phyloP scores from a whole-genome alignment of 2,329 filamentous ascomycete species.

The Talaromyces verruculosus region DNA sequence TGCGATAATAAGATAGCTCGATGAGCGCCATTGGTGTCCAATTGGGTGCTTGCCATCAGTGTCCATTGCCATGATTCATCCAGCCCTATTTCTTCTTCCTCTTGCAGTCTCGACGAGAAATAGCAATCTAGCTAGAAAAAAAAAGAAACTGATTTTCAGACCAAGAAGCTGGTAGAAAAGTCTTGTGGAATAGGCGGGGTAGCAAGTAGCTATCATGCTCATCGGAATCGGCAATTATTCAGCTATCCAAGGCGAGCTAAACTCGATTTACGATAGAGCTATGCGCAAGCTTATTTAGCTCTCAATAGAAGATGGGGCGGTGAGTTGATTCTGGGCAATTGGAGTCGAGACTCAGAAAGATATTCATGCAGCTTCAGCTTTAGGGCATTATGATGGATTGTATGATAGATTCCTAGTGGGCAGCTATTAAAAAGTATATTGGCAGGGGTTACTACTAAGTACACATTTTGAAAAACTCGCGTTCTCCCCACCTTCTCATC shows the following conservation, averaged over 20 bases:
- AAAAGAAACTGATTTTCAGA: too few species aligned
- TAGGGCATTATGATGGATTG: not conserved
- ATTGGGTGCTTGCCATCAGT: not conserved
- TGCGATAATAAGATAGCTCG: conserved; percentile 13
- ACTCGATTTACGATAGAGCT: conserved; percentile 6
- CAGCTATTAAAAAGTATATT: too few species aligned
- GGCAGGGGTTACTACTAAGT: too few species aligned
- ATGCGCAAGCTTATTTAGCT: not conserved
- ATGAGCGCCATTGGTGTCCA: conserved; percentile 16
- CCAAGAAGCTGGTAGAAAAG: not conserved
- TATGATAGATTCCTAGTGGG: not conserved
- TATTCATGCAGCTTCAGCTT: not conserved
- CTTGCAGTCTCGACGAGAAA: too few species aligned
- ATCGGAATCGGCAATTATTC: not conserved
- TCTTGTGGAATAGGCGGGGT: not conserved
- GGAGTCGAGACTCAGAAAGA: too few species aligned
- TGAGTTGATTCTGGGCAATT: not conserved
- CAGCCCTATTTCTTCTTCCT: not conserved
- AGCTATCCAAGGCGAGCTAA: conserved; percentile 2
- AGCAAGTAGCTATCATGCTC: not conserved
- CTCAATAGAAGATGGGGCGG: not conserved
- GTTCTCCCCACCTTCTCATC: too few species aligned
- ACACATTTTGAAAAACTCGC: too few species aligned
- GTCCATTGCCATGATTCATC: not conserved
- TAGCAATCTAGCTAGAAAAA: too few species aligned